These are phyloP conservation scores for Hirsutella minnesotensis DNA, from an alignment of 2,329 filamentous ascomycete genomes.

Conservation along the genomic window DNA sequence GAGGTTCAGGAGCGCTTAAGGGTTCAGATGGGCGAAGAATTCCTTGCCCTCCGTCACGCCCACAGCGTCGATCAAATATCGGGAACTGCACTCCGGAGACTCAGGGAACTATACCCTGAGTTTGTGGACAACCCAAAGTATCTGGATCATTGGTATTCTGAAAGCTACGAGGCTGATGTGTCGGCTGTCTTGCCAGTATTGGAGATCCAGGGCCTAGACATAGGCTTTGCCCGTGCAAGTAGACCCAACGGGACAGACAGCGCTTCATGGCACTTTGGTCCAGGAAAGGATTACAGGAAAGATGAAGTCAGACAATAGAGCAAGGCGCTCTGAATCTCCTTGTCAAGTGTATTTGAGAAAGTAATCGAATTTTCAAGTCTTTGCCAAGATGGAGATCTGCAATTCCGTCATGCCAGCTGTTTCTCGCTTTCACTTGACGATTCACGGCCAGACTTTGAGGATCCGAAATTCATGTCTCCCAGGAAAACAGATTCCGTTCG, in stretches of 20 bases:
- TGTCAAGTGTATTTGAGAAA: too few relatives aligned
- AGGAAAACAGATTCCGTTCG: too few relatives aligned
- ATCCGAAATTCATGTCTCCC: too few relatives aligned
- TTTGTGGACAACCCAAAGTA: constrained; percentile 37
- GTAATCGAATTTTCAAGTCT: too few relatives aligned
- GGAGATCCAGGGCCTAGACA: constrained; percentile 28
- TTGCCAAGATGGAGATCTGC: too few relatives aligned
- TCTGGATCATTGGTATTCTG: constrained; percentile 36
- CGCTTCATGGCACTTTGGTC: constrained; percentile 43
- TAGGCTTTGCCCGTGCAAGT: constrained; percentile 31
- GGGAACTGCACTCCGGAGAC: constrained; percentile 41
- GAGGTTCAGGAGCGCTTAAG: constrained; percentile 40
- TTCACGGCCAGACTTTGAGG: too few relatives aligned
- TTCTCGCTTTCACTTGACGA: too few relatives aligned
- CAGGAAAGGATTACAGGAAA: constrained; percentile 21
- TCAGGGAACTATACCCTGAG: constrained; percentile 40
- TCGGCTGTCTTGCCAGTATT: constrained; percentile 31
- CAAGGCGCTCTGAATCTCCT: too few relatives aligned
- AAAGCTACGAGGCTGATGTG: constrained; percentile 26
- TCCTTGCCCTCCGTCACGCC: constrained; percentile 44
- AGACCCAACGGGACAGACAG: constrained; percentile 44
- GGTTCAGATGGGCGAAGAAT: constrained; percentile 34
- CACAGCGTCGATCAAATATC: constrained; percentile 57
- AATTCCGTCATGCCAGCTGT: too few relatives aligned
- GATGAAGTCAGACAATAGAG: too few relatives aligned